These are phyloP conservation scores for Pseudogymnoascus sp. DNA, from an alignment of 2,329 filamentous ascomycete genomes.

Conservation along the genomic window DNA sequence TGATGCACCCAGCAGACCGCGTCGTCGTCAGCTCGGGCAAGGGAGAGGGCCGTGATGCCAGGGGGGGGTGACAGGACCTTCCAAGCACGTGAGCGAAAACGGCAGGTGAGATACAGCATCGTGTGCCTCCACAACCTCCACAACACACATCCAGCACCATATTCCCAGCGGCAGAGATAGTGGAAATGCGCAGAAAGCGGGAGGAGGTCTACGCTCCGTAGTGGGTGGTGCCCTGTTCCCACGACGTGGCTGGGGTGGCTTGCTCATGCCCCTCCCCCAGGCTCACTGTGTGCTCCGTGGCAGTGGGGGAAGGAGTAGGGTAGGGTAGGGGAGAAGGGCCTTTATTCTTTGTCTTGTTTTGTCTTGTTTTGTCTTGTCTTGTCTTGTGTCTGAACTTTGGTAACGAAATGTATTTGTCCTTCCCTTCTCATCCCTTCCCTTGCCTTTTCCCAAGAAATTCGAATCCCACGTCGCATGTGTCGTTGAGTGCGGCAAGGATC, in stretches of 20 bases:
- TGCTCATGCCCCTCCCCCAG: not conserved
- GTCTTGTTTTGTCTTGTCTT: too few species aligned
- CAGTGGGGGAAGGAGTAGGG: not conserved
- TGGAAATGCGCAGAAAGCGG: not conserved
- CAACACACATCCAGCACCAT: not conserved
- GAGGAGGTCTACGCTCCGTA: not conserved
- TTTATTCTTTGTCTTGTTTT: too few species aligned
- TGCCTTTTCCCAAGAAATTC: not conserved
- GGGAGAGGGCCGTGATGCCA: not conserved
- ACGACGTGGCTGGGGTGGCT: slow-evolving; percentile 1
- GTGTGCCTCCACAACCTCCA: not conserved
- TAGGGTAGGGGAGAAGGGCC: not conserved
- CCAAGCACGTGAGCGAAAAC: not conserved
- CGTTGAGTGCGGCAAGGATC: not conserved
- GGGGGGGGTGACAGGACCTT: not conserved
- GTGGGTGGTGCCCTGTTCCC: not conserved
- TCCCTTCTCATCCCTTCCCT: not conserved
- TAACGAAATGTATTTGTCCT: not conserved
- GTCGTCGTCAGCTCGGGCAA: not conserved
- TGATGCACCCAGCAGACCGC: not conserved
- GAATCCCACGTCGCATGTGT: not conserved
- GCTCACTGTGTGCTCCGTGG: not conserved
- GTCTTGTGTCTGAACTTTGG: not conserved
- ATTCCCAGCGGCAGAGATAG: not conserved
- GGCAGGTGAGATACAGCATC: not conserved